phyloP scores from a whole-genome alignment of 352 stramenopile species.

The Pythium scleroteichum region DNA sequence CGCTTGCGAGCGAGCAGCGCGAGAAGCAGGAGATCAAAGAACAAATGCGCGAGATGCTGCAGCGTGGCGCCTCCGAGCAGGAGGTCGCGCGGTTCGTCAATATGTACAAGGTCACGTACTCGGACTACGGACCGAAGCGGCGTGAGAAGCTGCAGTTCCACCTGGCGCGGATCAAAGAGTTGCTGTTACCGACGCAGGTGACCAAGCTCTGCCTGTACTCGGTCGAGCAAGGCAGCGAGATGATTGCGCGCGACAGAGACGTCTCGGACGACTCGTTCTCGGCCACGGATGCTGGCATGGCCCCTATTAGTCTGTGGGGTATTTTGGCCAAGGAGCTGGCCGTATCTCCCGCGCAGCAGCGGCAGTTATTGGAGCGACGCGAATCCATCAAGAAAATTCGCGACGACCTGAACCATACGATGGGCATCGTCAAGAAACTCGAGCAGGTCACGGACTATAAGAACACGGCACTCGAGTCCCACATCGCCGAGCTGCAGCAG shows the following conservation, averaged over 20 bases:
- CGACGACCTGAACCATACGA: constrained; percentile 69
- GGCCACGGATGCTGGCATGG: constrained; percentile 46
- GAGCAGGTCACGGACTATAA: constrained; percentile 75
- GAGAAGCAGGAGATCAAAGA: constrained; percentile 83
- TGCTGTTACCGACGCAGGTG: constrained; percentile 75
- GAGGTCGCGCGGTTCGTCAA: constrained; percentile 80
- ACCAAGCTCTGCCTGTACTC: constrained; percentile 80
- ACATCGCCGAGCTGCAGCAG: constrained; percentile 67
- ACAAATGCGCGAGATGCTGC: constrained; percentile 76
- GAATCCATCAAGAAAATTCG: constrained; percentile 62
- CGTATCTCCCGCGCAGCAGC: constrained; percentile 70
- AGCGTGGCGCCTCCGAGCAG: constrained; percentile 64
- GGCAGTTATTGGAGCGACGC: constrained; percentile 60
- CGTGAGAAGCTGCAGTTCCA: constrained; percentile 77
- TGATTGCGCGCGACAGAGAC: constrained; percentile 59
- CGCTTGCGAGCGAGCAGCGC: constrained; percentile 65
- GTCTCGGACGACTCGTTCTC: constrained; percentile 60
- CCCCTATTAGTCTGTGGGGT: constrained; percentile 68
- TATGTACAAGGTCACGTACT: constrained; percentile 85
- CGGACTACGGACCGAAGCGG: constrained; percentile 74
- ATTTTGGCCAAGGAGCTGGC: constrained; percentile 70
- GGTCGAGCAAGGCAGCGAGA: constrained; percentile 67
- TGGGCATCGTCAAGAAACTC: constrained; percentile 69
- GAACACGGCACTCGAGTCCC: constrained; percentile 72
- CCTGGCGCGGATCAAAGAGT: constrained; percentile 62